Evolutionary conservation across 2,329 filamentous ascomycete species (phyloP).

Genomic region (Colletotrichum musae): DNA sequence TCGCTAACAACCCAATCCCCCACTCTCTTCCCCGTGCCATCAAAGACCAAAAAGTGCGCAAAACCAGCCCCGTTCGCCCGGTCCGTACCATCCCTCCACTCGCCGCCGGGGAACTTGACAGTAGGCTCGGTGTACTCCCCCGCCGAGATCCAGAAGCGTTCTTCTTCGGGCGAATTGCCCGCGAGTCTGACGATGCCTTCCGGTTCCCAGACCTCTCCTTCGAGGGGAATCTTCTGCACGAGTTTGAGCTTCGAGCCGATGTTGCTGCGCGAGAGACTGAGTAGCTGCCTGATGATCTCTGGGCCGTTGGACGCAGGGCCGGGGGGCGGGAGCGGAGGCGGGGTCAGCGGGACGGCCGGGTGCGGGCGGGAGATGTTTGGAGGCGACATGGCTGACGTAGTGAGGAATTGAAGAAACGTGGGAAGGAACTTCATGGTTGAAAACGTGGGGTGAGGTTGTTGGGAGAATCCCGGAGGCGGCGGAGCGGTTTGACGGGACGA

Average conservation of each 20-base stretch:
- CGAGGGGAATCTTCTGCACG: conserved; percentile 57
- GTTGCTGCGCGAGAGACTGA: conserved; percentile 51
- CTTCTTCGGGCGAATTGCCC: conserved; percentile 22
- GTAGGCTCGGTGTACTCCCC: conserved; percentile 60
- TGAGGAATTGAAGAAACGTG: not conserved
- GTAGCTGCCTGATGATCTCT: conserved; percentile 55
- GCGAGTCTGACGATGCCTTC: conserved; percentile 62
- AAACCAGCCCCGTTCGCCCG: conserved; percentile 60
- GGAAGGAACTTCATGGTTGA: not conserved
- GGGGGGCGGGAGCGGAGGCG: conserved; percentile 52
- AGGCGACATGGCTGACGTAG: not conserved
- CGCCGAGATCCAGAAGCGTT: conserved; percentile 61
- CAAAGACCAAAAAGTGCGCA: conserved; percentile 61
- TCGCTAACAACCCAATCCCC: conserved; percentile 60
- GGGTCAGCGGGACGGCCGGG: conserved; percentile 49
- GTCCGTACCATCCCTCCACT: conserved; percentile 67
- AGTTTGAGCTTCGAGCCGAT: conserved; percentile 53
- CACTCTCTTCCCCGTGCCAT: conserved; percentile 56
- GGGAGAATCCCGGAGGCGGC: not conserved
- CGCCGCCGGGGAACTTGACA: conserved; percentile 51
- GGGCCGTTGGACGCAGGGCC: conserved; percentile 52
- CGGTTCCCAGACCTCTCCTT: conserved; percentile 63
- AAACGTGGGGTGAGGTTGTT: not conserved
- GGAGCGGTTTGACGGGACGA: not conserved
- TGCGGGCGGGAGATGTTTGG: conserved; percentile 53